phyloP scores from a whole-genome alignment of 1,284 basidiomycete genomes.

The Butyriboletus appendiculatus region DNA sequence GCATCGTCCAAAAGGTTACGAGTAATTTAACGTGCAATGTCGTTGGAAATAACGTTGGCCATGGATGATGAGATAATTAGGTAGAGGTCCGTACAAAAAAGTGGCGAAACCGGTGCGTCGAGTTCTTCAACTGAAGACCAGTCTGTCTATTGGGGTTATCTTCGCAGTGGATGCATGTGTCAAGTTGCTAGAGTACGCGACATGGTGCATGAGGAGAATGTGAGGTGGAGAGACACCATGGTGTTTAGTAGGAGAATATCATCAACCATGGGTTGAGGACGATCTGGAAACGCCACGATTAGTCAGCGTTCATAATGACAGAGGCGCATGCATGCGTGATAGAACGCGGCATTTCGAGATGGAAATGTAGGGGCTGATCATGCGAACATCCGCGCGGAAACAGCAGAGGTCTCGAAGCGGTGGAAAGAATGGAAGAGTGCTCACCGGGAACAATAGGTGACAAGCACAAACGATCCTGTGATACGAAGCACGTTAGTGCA shows the following conservation, averaged over 20 bases:
- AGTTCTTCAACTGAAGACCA: conserved; percentile 4
- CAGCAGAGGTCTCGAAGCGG: background rate
- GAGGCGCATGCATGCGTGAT: background rate
- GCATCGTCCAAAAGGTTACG: conserved; percentile 15
- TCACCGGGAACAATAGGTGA: conserved; percentile 70
- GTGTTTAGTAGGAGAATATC: conserved; percentile 68
- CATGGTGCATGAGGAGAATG: conserved; percentile 9
- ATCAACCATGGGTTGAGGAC: conserved; percentile 80
- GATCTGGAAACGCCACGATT: conserved; percentile 44
- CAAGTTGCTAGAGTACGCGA: background rate
- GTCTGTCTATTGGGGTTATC: conserved; percentile 4
- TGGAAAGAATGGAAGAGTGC: conserved; percentile 24
- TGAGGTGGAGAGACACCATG: conserved; percentile 6
- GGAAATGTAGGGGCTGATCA: conserved; percentile 3
- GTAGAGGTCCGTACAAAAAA: conserved; percentile 2
- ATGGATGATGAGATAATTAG: conserved; percentile 23
- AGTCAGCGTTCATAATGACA: conserved; percentile 17
- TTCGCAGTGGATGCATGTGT: background rate
- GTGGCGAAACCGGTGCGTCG: background rate
- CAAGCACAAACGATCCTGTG: conserved; percentile 56
- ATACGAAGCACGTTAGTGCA: conserved; percentile 4
- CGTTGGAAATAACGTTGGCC: background rate
- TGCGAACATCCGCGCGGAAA: background rate
- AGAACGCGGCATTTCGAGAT: conserved; percentile 2
- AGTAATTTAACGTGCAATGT: conserved; percentile 7